Conservation (phyloP, 176 grass and related monocot genomes). For the Oryza glumipatula region DNA sequence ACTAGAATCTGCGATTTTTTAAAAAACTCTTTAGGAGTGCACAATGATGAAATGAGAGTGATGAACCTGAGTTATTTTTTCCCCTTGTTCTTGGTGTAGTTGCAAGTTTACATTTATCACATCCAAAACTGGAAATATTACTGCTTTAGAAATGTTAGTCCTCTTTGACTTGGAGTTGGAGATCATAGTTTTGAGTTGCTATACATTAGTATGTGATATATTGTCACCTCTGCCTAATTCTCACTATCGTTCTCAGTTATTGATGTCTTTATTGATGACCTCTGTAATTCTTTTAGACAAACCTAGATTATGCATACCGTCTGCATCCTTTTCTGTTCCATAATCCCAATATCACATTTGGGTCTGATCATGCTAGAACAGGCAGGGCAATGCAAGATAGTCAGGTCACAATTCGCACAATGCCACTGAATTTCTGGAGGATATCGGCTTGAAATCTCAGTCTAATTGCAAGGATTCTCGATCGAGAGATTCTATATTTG, state of each 20-base stretch:
- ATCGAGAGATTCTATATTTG: background rate
- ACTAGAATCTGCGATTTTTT: slow-evolving; percentile 54
- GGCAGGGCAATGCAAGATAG: background rate
- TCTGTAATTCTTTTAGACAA: no score
- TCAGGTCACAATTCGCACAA: background rate
- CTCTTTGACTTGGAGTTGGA: background rate
- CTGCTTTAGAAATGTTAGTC: background rate
- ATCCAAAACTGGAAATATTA: background rate
- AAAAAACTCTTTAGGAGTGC: slow-evolving; percentile 34
- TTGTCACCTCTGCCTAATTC: background rate
- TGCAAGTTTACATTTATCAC: background rate
- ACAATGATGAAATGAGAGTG: background rate
- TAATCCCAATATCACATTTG: background rate
- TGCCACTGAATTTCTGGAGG: background rate
- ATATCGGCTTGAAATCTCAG: background rate
- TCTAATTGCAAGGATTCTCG: background rate
- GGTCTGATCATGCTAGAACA: background rate
- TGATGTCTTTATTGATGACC: background rate
- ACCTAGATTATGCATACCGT: background rate
- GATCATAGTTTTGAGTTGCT: background rate
- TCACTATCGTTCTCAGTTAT: background rate
- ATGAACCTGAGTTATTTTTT: background rate
- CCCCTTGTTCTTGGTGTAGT: background rate
- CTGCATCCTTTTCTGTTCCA: background rate
- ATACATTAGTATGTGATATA: background rate